A percentile compares a stretch with the other conserved stretches of the same genome.
Evolutionary conservation across 1,284 basidiomycete genomes (phyloP).

Genomic region (Ceratobasidium sp.): DNA sequence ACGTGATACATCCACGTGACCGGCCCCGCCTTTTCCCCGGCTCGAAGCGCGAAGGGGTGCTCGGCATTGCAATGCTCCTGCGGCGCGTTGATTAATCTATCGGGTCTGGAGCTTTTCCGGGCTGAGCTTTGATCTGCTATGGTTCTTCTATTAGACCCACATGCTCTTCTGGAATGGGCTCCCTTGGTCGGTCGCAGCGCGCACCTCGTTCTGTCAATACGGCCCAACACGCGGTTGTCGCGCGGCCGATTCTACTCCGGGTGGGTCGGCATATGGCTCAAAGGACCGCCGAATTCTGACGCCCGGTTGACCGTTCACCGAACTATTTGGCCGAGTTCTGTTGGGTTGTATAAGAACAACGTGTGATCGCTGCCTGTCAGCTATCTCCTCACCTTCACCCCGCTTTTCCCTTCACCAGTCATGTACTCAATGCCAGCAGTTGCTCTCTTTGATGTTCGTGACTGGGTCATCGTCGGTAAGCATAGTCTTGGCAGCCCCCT

Average conservation of each 20-base stretch:
- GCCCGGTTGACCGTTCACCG: slow-evolving; percentile 37
- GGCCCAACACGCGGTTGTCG: slow-evolving; percentile 16
- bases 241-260: slow-evolving; percentile 35
- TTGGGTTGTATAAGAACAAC: slow-evolving; percentile 15
- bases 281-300: not conserved
- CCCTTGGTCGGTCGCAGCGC: not conserved
- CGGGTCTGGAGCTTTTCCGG: slow-evolving; percentile 35
- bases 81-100: not conserved
- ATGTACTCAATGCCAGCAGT: slow-evolving; percentile 10
- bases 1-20: slow-evolving; percentile 36
- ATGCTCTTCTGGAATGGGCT: slow-evolving; percentile 29
- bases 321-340: slow-evolving; percentile 8
- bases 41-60: slow-evolving; percentile 25
- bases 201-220: not conserved
- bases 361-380: not conserved
- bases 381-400: slow-evolving; percentile 5
- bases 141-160: not conserved
- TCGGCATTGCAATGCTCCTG: not conserved
- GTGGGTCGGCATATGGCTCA: not conserved
- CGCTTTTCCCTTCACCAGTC: not conserved
- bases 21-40: slow-evolving; percentile 26
- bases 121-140: slow-evolving; percentile 19
- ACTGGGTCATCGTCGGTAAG: slow-evolving; percentile 42
- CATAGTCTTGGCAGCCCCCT: not conserved
- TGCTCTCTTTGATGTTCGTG: slow-evolving; percentile 28